Conservation (phyloP, 768 basidiomycete species). For the Ramaria sp. region DNA sequence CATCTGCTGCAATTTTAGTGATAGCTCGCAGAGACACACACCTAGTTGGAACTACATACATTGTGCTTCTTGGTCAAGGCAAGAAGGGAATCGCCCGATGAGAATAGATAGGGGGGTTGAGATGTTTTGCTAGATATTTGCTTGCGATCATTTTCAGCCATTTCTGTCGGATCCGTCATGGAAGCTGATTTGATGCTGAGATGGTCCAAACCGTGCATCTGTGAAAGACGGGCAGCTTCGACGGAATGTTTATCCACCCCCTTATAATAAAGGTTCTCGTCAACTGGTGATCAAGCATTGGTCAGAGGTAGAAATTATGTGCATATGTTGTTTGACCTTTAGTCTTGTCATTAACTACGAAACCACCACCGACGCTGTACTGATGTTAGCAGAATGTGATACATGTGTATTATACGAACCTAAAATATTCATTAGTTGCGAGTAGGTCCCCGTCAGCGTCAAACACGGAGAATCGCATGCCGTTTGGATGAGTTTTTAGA, state of each 20-base stretch:
- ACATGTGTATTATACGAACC: slow-evolving; percentile 21
- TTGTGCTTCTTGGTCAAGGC: slow-evolving; percentile 72
- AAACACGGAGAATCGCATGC: slow-evolving; percentile 88
- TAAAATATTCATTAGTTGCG: slow-evolving; percentile 93
- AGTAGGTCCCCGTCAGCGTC: slow-evolving; percentile 71
- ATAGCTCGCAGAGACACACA: background rate
- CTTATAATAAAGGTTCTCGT: slow-evolving; percentile 93
- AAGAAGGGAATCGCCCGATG: slow-evolving; percentile 63
- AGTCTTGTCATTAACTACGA: slow-evolving; percentile 92
- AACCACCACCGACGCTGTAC: slow-evolving; percentile 76
- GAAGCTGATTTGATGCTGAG: slow-evolving; percentile 14
- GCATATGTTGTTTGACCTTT: slow-evolving; percentile 41
- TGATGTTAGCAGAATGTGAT: slow-evolving; percentile 4
- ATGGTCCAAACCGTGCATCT: slow-evolving; percentile 37
- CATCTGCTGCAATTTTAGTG: slow-evolving; percentile 39
- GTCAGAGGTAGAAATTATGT: background rate
- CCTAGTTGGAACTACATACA: slow-evolving; percentile 37
- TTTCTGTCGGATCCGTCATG: background rate
- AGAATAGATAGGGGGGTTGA: slow-evolving; percentile 79
- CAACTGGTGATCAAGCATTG: slow-evolving; percentile 34
- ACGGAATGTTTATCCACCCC: slow-evolving; percentile 76
- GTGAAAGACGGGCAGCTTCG: slow-evolving; percentile 69
- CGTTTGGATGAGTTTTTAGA: slow-evolving; percentile 84
- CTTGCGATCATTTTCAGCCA: slow-evolving; percentile 13
- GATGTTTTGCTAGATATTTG: slow-evolving; percentile 21